A percentile compares a stretch with the other conserved stretches of the same genome.
phyloP scores from a whole-genome alignment of 2,329 filamentous ascomycete species.

The Madurella mycetomatis region DNA sequence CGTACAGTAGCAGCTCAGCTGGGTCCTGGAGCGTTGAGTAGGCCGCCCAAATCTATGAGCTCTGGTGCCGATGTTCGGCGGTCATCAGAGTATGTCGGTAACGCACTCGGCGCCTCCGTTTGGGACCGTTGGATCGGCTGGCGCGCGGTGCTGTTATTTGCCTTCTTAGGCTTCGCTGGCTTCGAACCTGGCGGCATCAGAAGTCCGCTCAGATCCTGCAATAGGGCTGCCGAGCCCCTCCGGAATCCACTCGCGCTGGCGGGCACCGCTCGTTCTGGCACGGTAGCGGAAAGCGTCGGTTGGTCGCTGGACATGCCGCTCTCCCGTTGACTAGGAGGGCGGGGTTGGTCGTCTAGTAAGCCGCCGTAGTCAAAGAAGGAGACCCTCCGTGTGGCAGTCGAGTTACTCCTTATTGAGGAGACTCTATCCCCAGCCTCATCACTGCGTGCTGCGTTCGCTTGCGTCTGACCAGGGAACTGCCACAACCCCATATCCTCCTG shows the following conservation, averaged over 20 bases:
- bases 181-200: conserved; percentile 39
- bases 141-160: neutral
- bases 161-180: conserved; percentile 1
- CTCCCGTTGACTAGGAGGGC: conserved; percentile 31
- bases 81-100: neutral
- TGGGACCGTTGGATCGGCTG: neutral
- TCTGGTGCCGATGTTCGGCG: neutral
- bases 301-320: conserved; percentile 42
- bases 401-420: conserved; percentile 37
- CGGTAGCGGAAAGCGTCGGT: conserved; percentile 32
- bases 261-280: conserved; percentile 41
- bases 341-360: conserved; percentile 50
- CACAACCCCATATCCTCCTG: conserved; percentile 41
- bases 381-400: conserved; percentile 50
- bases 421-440: conserved; percentile 35
- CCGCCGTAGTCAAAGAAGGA: conserved; percentile 86
- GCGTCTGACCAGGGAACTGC: conserved; percentile 41
- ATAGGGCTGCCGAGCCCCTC: conserved; percentile 52
- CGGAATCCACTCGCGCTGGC: conserved; percentile 44
- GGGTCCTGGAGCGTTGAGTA: neutral
- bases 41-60: conserved; percentile 6
- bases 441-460: conserved; percentile 30
- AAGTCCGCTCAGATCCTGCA: conserved; percentile 56
- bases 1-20: neutral
- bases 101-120: neutral